Evolutionary conservation across 495 filamentous ascomycete species (phyloP), one percentile per base, ranked within the genome.

Genomic region (Penicillium subrubescens): DNA sequence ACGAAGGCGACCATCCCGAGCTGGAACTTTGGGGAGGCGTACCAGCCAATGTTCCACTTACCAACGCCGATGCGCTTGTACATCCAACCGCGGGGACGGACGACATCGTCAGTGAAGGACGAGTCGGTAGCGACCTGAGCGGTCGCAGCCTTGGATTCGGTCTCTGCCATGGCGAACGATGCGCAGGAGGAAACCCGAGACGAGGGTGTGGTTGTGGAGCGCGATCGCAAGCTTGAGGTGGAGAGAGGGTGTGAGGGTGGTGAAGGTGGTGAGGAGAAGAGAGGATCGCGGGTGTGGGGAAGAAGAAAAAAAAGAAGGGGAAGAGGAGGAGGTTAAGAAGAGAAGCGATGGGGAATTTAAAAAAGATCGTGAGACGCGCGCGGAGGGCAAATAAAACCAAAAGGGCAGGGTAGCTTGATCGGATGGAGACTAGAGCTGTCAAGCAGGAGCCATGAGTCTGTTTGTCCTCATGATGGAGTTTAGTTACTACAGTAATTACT

Each of bases 11-110:
- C 79, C 62, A 83, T 71, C 33, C 72, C 71, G 34, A 83, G 67
- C 71, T 83, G 81, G 52, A 78, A 71, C 64, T 83, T 83, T n/a
- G 91, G 91, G 50, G 89, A 92, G 65, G 90, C 90, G 75, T 89
- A 94, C 84, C 87, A 92, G 39, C 83, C 79, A 11, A 87, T 59
- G 53, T 78, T 82, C 54, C 68, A 79, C 43, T 66, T 70, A 39
- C 79, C 82, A 57, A 90, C 29, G 35, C 71, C 77, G 44, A 86
- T 59, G 29, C 79, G 75, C 67, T 82, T 84, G 81, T 82, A 82
- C 71, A 77, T 82, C 80, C 79, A 82, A 57, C 81, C 80, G n/a
- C 60, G 33, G 37, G 78, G 72, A 19, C 68, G 64, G 2, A 60
- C 23, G n/a, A 37, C 19, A 2, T 70, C 39, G 17, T 60, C 33